Percentiles rank a stretch among this genome's conserved stretches.
Evolutionary conservation across 106 monocot genomes (phyloP).

Genomic region (Chionographis japonica): DNA sequence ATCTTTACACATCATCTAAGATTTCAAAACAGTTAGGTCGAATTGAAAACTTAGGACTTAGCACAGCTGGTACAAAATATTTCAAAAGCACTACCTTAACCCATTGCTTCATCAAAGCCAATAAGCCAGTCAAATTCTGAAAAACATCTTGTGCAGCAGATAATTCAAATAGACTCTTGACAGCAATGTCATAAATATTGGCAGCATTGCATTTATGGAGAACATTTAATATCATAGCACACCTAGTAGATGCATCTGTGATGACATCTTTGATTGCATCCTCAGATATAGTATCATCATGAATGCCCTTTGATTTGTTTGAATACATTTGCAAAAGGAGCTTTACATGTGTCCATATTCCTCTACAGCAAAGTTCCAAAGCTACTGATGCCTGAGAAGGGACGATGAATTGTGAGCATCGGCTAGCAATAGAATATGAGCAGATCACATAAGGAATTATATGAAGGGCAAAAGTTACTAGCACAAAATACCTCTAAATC

Average conservation of each 20-base stretch:
- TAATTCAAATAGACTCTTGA: slow-evolving; percentile 35
- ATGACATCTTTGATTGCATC: slow-evolving; percentile 31
- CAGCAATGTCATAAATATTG: slow-evolving; percentile 27
- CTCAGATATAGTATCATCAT: slow-evolving; percentile 3
- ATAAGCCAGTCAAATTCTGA: slow-evolving; percentile 26
- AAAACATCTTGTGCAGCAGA: slow-evolving; percentile 26
- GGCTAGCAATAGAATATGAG: too few relatives aligned
- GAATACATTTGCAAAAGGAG: slow-evolving; percentile 11
- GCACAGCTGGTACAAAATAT: neutral
- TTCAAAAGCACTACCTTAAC: slow-evolving; percentile 61
- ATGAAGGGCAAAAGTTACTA: too few relatives aligned
- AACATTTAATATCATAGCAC: slow-evolving; percentile 36
- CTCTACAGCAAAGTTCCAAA: slow-evolving; percentile 36
- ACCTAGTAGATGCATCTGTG: slow-evolving; percentile 39
- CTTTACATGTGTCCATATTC: slow-evolving; percentile 33
- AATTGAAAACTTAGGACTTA: neutral
- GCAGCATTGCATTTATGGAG: slow-evolving; percentile 29
- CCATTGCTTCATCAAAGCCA: slow-evolving; percentile 67
- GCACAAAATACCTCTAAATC: too few relatives aligned
- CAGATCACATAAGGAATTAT: too few relatives aligned
- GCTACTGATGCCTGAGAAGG: slow-evolving; percentile 36
- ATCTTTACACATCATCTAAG: slow-evolving; percentile 63
- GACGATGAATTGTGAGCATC: neutral
- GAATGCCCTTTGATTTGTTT: slow-evolving; percentile 9
- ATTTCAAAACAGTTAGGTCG: slow-evolving; percentile 10